phyloP scores from a whole-genome alignment of 2,329 filamentous ascomycete genomes.

The Sarocladium brachiariae region DNA sequence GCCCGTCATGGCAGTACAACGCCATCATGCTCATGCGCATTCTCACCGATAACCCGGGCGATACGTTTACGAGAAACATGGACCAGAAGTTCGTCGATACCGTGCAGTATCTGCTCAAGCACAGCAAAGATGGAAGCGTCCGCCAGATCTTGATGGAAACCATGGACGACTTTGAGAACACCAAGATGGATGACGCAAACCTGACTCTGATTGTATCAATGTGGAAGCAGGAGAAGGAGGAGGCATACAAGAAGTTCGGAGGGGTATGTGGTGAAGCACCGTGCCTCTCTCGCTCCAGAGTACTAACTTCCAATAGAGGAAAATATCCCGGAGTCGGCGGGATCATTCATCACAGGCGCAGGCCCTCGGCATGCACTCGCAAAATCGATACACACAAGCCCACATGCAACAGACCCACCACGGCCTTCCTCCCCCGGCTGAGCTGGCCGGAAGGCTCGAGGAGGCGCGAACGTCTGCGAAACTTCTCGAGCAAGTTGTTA shows the following conservation, averaged over 20 bases:
- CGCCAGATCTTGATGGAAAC: conserved; percentile 85
- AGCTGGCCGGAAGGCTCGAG: conserved; percentile 77
- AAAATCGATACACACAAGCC: conserved; percentile 52
- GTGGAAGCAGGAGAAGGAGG: conserved; percentile 84
- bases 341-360: conserved; percentile 10
- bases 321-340: conserved; percentile 8
- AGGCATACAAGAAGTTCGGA: conserved; percentile 44
- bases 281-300: neutral
- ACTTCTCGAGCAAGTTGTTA: conserved; percentile 84
- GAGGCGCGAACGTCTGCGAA: conserved; percentile 88
- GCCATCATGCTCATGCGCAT: conserved; percentile 93
- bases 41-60: conserved; percentile 82
- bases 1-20: conserved; percentile 81
- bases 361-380: conserved; percentile 30
- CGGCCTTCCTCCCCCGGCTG: conserved; percentile 59
- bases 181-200: conserved; percentile 68
- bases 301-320: neutral
- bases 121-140: conserved; percentile 66
- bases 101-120: conserved; percentile 66
- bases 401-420: conserved; percentile 30
- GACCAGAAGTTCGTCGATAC: conserved; percentile 77
- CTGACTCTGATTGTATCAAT: conserved; percentile 66
- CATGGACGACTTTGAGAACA: conserved; percentile 67
- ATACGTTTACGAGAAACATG: conserved; percentile 83
- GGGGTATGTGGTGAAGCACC: conserved; percentile 33